Evolutionary conservation across 345 rosid species (phyloP), one percentile per base, ranked within the genome.

Genomic region (Brassica rapa): DNA sequence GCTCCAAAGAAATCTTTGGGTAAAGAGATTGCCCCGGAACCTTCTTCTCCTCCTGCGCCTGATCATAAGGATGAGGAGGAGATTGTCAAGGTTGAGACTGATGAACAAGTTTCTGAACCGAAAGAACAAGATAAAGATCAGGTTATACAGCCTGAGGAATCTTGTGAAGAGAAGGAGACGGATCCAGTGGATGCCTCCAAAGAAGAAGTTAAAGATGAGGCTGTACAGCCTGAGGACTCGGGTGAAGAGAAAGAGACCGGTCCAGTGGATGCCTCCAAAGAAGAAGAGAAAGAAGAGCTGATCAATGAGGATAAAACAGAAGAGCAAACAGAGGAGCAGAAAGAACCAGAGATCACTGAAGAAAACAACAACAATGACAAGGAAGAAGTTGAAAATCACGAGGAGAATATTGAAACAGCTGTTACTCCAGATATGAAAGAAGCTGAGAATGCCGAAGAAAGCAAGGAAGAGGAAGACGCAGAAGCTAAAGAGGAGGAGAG

Each of bases 41-140:
- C 71, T 62, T 51, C 76, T 62, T 51, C 76, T 74, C 63, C 24
- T 7, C 4, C 1, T 30, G 39, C 49, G 8, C 24, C 62, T 76
- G 71, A 66, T 66, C 53, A 35, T 8, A 71, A 67, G 30, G 87
- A 82, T 61, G 81, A 62, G 11, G 79, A 73, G 24, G 85, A 82
- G 81, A 53, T 30, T 23, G 59, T 69, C 15, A 77, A 84, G 32
- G 75, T 35, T 41, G 86, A 74, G 55, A 73, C 70, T 1, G 77
- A 75, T 37, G 79, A 6, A 11, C 63, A 64, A 32, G 68, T 77
- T 46, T 64, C 76, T 29, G 73, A n/a, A 25, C 66, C 62, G 15
- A 71, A 84, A 11, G 74, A 33, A 49, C 83, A 79, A 39, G 82
- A 75, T 4, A 65, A 43, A 24, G 82, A 66, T 23, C 55, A 65